Conservation (phyloP, 176 grass and related monocot species). For the Microstegium vimineum region DNA sequence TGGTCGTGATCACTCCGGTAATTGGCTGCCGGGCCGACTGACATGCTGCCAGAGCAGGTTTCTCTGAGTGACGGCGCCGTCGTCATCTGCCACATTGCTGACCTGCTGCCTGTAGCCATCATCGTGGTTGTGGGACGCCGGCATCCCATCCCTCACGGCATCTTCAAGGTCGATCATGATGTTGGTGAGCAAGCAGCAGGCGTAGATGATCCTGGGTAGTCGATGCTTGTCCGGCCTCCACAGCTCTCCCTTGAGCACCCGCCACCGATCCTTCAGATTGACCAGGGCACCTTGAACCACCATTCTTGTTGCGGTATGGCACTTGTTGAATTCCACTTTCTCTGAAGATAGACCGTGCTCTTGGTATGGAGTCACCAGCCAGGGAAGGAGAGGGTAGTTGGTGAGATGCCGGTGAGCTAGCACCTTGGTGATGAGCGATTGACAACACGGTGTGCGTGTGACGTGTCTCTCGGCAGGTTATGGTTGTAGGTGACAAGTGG, state of each 20-base stretch:
- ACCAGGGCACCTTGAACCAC: conserved; percentile 32
- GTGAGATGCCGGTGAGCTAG: too few relatives aligned
- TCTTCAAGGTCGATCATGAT: conserved; percentile 61
- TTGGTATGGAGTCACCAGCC: conserved; percentile 57
- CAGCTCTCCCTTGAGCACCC: conserved; percentile 30
- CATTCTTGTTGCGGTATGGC: conserved; percentile 4
- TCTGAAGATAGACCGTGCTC: conserved; percentile 17
- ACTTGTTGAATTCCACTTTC: conserved; percentile 45
- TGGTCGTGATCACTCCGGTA: conserved; percentile 1
- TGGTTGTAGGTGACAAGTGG: too few relatives aligned
- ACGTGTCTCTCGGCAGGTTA: too few relatives aligned
- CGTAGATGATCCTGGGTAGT: conserved; percentile 55
- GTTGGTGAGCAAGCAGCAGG: conserved; percentile 67
- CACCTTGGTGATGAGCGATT: too few relatives aligned
- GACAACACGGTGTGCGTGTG: too few relatives aligned
- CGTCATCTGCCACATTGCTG: conserved; percentile 35
- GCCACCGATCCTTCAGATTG: conserved; percentile 41
- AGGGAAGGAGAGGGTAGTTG: conserved; percentile 54
- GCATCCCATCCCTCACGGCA: conserved; percentile 3
- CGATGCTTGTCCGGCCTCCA: conserved; percentile 47
- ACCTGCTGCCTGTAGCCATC: conserved; percentile 48
- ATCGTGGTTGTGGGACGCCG: conserved; percentile 38
- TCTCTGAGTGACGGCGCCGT: conserved; percentile 27
- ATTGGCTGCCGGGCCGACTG: not conserved
- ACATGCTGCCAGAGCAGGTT: conserved; percentile 37